phyloP scores from a whole-genome alignment of 495 filamentous ascomycete species.

The Hypomontagnella monticulosa region DNA sequence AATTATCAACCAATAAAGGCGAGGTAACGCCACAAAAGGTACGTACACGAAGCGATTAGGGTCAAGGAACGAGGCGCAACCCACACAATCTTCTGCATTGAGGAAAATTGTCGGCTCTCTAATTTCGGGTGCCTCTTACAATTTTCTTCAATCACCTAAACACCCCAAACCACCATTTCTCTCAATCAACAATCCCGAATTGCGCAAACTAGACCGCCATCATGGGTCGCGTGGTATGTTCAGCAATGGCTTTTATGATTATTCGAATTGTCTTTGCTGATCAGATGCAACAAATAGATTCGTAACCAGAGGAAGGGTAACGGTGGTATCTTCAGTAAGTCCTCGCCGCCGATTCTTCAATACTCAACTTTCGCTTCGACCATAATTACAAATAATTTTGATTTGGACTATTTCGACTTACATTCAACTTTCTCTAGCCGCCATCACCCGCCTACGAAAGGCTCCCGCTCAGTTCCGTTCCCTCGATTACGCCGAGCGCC shows the following conservation, averaged over 20 bases:
- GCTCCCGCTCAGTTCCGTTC: conserved; percentile 86
- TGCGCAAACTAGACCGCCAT: conserved; percentile 46
- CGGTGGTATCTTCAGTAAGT: conserved; percentile 97
- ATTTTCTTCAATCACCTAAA: conserved; percentile 43
- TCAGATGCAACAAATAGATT: conserved; percentile 62
- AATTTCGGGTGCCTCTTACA: conserved; percentile 41
- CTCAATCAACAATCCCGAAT: conserved; percentile 43
- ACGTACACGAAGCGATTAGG: conserved; percentile 45
- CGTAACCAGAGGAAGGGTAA: conserved; percentile 98
- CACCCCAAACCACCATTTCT: conserved; percentile 32
- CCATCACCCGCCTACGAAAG: conserved; percentile 91
- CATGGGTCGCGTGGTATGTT: conserved; percentile 65
- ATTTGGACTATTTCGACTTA: conserved; percentile 30
- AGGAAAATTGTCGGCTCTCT: conserved; percentile 49
- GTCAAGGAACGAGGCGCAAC: conserved; percentile 43
- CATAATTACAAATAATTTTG: conserved; percentile 25
- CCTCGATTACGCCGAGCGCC: conserved; percentile 92
- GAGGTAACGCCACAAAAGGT: conserved; percentile 23
- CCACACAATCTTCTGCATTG: conserved; percentile 43
- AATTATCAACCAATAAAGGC: background rate
- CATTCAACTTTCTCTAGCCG: conserved; percentile 42
- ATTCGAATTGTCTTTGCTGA: conserved; percentile 31
- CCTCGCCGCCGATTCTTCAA: conserved; percentile 16
- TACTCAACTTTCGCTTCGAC: conserved; percentile 19
- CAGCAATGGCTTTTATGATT: background rate